Conservation (phyloP, 768 basidiomycete genomes). For the Leccinum ochraceum region DNA sequence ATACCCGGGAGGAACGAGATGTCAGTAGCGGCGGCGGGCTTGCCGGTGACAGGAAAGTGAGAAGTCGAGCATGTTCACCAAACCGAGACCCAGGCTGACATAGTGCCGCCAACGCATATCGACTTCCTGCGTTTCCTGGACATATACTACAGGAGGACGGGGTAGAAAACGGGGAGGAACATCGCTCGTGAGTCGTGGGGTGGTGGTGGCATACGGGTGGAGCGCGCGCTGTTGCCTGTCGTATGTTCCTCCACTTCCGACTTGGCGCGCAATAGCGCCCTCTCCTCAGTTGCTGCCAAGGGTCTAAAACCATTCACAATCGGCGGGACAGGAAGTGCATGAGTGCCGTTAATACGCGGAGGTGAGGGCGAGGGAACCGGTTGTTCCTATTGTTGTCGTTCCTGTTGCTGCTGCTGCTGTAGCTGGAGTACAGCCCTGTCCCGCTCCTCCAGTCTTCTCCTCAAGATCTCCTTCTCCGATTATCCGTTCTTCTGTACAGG, state of each 20-base stretch:
- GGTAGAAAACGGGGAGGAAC: slow-evolving; percentile 64
- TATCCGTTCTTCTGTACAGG: slow-evolving; percentile 25
- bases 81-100: slow-evolving; percentile 23
- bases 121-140: slow-evolving; percentile 80
- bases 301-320: slow-evolving; percentile 28
- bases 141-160: slow-evolving; percentile 76
- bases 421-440: slow-evolving; percentile 42
- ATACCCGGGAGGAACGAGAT: slow-evolving; percentile 1
- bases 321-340: slow-evolving; percentile 34
- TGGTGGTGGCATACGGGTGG: slow-evolving; percentile 16
- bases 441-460: slow-evolving; percentile 56
- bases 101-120: slow-evolving; percentile 55
- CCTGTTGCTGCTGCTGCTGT: slow-evolving; percentile 16
- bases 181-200: slow-evolving; percentile 1
- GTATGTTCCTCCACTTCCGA: slow-evolving; percentile 57
- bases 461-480: slow-evolving; percentile 59
- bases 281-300: slow-evolving; percentile 80
- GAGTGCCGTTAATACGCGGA: slow-evolving; percentile 26
- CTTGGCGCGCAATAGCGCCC: slow-evolving; percentile 63
- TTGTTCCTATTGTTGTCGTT: background rate
- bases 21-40: slow-evolving; percentile 16
- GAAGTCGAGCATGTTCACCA: slow-evolving; percentile 37
- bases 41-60: slow-evolving; percentile 12
- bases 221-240: slow-evolving; percentile 37
- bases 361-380: slow-evolving; percentile 26